Evolutionary conservation across 352 stramenopile genomes (phyloP), one percentile per base, ranked within the genome.

Genomic region (Globisporangium yorkense): DNA sequence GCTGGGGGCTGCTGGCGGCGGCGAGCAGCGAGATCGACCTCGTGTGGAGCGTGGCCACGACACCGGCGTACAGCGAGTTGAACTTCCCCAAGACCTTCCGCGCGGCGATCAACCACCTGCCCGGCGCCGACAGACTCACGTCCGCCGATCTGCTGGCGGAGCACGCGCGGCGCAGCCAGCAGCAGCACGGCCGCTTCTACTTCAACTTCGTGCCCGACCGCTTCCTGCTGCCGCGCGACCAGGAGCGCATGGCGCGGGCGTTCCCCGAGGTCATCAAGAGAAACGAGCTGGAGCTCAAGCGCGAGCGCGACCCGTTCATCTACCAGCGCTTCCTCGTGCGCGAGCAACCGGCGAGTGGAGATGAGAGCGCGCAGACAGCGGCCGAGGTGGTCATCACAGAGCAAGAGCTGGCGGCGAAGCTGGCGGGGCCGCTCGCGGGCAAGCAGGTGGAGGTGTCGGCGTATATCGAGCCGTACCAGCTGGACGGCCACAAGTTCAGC

Each of bases 401-500:
- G 21, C 56, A 80, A 24, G 77, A 91, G 18, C 63, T 89, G 37
- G 51, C 83, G 13, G 54, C 54, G 9, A 72, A 70, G 56, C 65
- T 88, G 8, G 64, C 74, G 21, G 68, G 35, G 41, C 46, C 74
- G 21, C 83, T 84, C 50, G 66, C 81, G 43, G 75, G 70, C 27
- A 85, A 86, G 56, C 47, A 54, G 24, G 66, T 92, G 16, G 71
- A 89, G 35, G 75, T 90, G 29, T 71, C 83, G 45, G 66, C 87
- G 56, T 96, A 93, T 63, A 66, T 93, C 15, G 84, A 96, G 63
- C 88, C 89, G 37, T 76, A 89, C 33, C 72, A 96, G 21, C 66
- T 97, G 24, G 86, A 95, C 51, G 84, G 78, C 46, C 78, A 92
- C 74, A 96, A 96, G 66, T 96, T 95, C 61, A 76, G 85, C 51